Evolutionary conservation across 371 early-diverging fungal species (phyloP).

Genomic region (Zychaea mexicana): DNA sequence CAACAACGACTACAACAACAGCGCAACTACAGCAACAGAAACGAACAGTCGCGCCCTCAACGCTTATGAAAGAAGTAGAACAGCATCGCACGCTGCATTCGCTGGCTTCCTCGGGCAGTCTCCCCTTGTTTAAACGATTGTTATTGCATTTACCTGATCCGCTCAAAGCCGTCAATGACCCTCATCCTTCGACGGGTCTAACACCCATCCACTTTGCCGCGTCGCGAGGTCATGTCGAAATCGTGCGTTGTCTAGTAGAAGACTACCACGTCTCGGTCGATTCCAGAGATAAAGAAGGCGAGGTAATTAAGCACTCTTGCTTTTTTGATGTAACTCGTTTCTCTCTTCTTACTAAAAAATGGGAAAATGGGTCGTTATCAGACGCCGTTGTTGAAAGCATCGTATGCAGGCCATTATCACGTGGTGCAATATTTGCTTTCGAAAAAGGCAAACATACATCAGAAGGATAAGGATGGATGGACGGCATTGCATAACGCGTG

Average conservation of each 20-base stretch:
- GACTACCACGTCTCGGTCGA: conserved; percentile 70
- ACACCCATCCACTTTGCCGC: conserved; percentile 74
- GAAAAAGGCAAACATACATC: conserved; percentile 65
- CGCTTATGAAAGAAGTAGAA: conserved; percentile 15
- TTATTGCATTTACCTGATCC: conserved; percentile 33
- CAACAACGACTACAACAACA: not conserved
- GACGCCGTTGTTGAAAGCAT: conserved; percentile 82
- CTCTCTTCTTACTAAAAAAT: not conserved
- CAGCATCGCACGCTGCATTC: conserved; percentile 27
- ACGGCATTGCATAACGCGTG: conserved; percentile 84
- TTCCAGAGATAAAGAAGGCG: conserved; percentile 70
- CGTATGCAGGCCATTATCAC: conserved; percentile 67
- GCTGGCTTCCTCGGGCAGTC: conserved; percentile 42
- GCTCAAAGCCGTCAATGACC: conserved; percentile 46
- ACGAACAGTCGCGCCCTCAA: not conserved
- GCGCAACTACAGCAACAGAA: not conserved
- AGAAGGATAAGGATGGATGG: conserved; percentile 85
- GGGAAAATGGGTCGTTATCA: conserved; percentile 28
- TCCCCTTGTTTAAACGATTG: conserved; percentile 35
- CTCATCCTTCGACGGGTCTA: conserved; percentile 63
- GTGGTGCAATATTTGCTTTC: conserved; percentile 68
- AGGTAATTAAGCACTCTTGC: conserved; percentile 57
- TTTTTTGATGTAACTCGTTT: too few species aligned
- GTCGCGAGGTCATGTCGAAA: conserved; percentile 69
- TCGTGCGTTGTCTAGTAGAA: conserved; percentile 68